phyloP scores from a whole-genome alignment of 2,329 filamentous ascomycete genomes.

The Huntiella moniliformis region DNA sequence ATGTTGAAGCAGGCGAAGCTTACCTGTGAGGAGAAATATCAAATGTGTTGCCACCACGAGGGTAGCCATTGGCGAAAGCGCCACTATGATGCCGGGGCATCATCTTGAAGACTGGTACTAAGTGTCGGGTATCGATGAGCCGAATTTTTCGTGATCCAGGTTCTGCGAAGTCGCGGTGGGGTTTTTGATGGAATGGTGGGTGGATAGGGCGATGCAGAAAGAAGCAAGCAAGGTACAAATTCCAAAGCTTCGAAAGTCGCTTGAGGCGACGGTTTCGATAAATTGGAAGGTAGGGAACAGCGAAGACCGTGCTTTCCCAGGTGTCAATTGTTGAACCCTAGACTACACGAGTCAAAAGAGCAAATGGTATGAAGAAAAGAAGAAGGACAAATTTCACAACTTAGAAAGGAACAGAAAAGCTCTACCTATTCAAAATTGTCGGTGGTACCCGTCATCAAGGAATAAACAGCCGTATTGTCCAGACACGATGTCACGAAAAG shows the following conservation, averaged over 20 bases:
- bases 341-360: not conserved
- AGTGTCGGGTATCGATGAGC: too few relatives aligned
- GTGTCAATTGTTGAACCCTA: too few relatives aligned
- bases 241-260: too few relatives aligned
- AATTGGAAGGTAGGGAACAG: too few relatives aligned
- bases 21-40: conserved; percentile 83
- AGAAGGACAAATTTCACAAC: not conserved
- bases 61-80: conserved; percentile 72
- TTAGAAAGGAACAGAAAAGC: not conserved
- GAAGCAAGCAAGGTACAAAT: too few relatives aligned
- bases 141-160: too few relatives aligned
- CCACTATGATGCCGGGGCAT: conserved; percentile 66
- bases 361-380: conserved; percentile 2
- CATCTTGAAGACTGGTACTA: conserved; percentile 30
- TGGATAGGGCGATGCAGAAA: too few relatives aligned
- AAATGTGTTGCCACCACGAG: conserved; percentile 50
- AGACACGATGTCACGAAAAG: conserved; percentile 9
- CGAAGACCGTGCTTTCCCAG: too few relatives aligned
- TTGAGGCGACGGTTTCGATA: too few relatives aligned
- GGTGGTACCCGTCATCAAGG: not conserved
- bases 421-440: conserved; percentile 3
- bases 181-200: too few relatives aligned
- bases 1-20: conserved; percentile 1
- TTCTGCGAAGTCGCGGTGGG: too few relatives aligned
- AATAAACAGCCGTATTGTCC: conserved; percentile 5